Evolutionary conservation across 331 rosid species (phyloP).

Genomic region (Quercus phellos): DNA sequence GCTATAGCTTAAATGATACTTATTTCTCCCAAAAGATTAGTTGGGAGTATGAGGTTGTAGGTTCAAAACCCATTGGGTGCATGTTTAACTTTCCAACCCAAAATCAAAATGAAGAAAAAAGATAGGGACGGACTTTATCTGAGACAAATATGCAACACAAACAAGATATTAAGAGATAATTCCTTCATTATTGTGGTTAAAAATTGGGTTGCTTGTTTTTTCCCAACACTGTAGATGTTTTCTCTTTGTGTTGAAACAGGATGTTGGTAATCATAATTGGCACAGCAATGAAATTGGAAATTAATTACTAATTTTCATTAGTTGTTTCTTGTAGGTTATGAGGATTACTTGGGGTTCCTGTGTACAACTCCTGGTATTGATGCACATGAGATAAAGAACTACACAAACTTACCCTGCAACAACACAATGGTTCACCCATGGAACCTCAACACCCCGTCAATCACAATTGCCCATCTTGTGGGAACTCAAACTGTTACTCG

Average conservation of each 20-base stretch:
- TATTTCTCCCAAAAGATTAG: no score
- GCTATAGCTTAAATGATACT: no score
- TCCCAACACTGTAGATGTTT: not conserved
- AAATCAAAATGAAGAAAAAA: no score
- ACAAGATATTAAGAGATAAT: not conserved
- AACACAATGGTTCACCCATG: constrained; percentile 67
- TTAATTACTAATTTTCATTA: not conserved
- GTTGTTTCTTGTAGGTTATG: constrained; percentile 51
- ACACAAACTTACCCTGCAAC: constrained; percentile 77
- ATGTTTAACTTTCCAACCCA: no score
- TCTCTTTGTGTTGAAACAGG: not conserved
- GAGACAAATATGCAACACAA: not conserved
- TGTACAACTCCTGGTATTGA: constrained; percentile 84
- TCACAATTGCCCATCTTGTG: constrained; percentile 84
- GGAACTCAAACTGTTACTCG: constrained; percentile 64
- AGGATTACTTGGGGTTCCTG: constrained; percentile 90
- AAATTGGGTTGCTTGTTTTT: not conserved
- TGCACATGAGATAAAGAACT: constrained; percentile 65
- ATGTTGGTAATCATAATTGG: not conserved
- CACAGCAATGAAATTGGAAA: not conserved
- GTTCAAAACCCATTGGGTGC: no score
- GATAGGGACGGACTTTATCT: not conserved
- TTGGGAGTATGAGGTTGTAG: no score
- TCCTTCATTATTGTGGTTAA: not conserved
- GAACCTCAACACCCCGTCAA: constrained; percentile 84